Evolutionary conservation across 2,329 filamentous ascomycete species (phyloP), one percentile per base, ranked within the genome.

Genomic region (Ascochyta viciae-villosae): DNA sequence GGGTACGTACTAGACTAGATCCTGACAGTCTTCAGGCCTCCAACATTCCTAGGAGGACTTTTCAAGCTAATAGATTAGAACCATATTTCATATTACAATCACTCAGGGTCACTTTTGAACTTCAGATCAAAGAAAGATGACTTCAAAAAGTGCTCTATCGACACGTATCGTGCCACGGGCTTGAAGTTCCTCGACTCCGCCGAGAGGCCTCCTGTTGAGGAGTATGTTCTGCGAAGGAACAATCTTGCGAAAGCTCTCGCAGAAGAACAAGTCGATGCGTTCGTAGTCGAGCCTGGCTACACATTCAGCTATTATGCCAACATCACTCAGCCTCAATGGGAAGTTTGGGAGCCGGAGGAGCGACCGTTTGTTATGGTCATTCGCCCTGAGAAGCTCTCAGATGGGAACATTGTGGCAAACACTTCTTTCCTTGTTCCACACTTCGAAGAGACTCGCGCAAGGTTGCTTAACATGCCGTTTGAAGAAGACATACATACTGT

Each of bases 291-390:
- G 65, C 86, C 86, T 1, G 86, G 86, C 2, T 88, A 87, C 64
- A 86, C 84, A 0, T 87, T 88, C 61, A 82, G 85, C 72, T 86
- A 88, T 69, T 88, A 87, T 64, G 85, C 79, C 42, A 88, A 88
- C 63, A 78, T 85, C 38, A 86, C 83, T 0, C 85, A 88, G 64
- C 70, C 68, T 0, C 82, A 87, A 57, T 88, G 85, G 86, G 85
- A 88, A 60, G 81, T 82, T 0, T 88, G 85, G 85, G 85, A 87
- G 52, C 85, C 85, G 0, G 85, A 88, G 63, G 85, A 88, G 65
- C 79, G 85, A 1, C 86, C 86, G 0, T 87, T 88, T 54, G 68
- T 88, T 22, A 87, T 88, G 83, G 64, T 88, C 16, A 77, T 88
- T 10, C 74, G 82, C 33, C 85, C 86, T 0, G 60, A 74, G 31